phyloP scores from a whole-genome alignment of 2,329 filamentous ascomycete genomes.

The Apiospora koreana region DNA sequence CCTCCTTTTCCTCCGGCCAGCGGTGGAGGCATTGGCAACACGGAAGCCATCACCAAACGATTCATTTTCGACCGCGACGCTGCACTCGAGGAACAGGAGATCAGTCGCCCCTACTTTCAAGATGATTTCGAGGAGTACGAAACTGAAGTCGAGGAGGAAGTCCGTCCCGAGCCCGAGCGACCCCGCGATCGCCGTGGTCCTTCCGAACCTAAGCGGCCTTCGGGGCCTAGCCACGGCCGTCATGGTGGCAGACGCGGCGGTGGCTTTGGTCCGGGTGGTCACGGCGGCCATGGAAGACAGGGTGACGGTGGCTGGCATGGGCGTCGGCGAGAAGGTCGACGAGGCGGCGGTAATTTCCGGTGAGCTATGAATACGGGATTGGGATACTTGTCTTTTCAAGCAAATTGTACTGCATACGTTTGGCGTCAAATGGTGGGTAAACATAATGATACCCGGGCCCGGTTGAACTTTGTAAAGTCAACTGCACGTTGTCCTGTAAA shows the following conservation, averaged over 20 bases:
- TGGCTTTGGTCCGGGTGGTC: conserved; percentile 9
- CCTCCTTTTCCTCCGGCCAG: conserved; percentile 35
- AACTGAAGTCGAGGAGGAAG: conserved; percentile 71
- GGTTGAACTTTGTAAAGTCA: background rate
- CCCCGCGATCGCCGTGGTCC: conserved; percentile 2
- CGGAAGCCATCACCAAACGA: conserved; percentile 62
- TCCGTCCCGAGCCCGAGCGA: conserved; percentile 33
- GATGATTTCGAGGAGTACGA: conserved; percentile 77
- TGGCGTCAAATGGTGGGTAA: conserved; percentile 5
- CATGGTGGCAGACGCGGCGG: conserved; percentile 24
- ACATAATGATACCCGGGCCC: conserved; percentile 4
- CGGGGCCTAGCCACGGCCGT: conserved; percentile 25
- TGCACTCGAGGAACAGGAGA: conserved; percentile 69
- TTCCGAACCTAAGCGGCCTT: background rate
- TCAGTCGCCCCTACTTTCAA: conserved; percentile 68
- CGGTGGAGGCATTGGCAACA: conserved; percentile 40
- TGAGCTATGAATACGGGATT: background rate
- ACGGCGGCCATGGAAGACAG: conserved; percentile 11
- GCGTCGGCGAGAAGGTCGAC: conserved; percentile 11
- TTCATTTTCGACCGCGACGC: conserved; percentile 85
- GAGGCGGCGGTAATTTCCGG: conserved; percentile 11
- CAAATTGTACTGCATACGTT: background rate
- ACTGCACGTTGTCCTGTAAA: background rate
- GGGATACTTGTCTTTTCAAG: background rate
- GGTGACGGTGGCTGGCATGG: conserved; percentile 15